These are phyloP conservation scores for Sutorius australiensis DNA, from an alignment of 768 basidiomycete species.

Conservation along the genomic window DNA sequence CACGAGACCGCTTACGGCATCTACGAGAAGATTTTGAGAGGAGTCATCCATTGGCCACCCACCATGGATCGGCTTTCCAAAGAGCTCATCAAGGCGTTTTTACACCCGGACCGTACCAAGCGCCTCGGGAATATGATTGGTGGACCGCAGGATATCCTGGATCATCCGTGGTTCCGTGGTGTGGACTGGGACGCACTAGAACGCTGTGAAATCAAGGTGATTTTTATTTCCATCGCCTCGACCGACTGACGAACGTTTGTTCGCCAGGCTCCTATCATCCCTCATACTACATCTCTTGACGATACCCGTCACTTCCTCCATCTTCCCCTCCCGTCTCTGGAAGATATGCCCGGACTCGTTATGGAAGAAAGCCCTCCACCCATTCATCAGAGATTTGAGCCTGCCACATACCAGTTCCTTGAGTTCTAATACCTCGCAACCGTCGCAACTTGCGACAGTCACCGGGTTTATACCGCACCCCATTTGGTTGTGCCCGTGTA, in stretches of 20 bases:
- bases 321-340: conserved; percentile 68
- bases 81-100: conserved; percentile 82
- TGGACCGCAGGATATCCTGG: conserved; percentile 85
- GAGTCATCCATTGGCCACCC: conserved; percentile 86
- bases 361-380: conserved; percentile 57
- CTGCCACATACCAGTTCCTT: conserved; percentile 66
- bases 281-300: conserved; percentile 72
- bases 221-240: conserved; percentile 22
- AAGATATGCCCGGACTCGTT: conserved; percentile 77
- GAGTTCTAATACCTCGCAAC: conserved; percentile 53
- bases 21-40: conserved; percentile 94
- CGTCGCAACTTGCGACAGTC: conserved; percentile 10
- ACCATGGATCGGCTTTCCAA: conserved; percentile 86
- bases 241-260: conserved; percentile 3
- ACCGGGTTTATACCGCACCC: conserved; percentile 28
- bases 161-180: conserved; percentile 93
- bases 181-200: conserved; percentile 91
- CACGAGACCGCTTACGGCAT: conserved; percentile 97
- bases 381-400: conserved; percentile 62
- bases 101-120: conserved; percentile 89
- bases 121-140: conserved; percentile 91
- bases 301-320: conserved; percentile 86
- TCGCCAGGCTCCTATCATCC: conserved; percentile 78
- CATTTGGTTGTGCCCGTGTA: conserved; percentile 3
- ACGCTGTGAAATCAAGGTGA: conserved; percentile 78